Base-by-base conservation (phyloP, 1,139 yeast genomes). In the Diutina neorugosa region DNA sequence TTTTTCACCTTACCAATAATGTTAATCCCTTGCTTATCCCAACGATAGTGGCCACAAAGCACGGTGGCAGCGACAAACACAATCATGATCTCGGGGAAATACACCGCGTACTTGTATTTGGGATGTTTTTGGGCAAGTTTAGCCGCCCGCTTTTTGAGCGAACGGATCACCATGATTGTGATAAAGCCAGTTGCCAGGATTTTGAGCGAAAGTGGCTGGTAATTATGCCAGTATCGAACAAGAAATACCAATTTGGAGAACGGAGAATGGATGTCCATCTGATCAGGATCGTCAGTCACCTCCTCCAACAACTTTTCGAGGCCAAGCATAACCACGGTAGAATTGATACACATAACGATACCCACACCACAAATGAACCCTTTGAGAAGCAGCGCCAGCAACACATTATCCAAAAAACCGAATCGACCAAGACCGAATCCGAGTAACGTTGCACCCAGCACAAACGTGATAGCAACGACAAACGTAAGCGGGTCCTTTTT, bases 311-410 rank as follows among this genome's bases (percentile, higher is more conserved):
- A 58, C 4, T 71, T 72, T 54, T 66, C 70, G 44, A 93, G 69
- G 0, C 96, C 96, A 49, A 91, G 67, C 65, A 85, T 86, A 5
- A 84, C 79, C 18, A 90, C 80, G 21, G 79, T 62, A 2, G 96
- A 85, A 62, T 87, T 90, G 52, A 89, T 77, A 19, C 89, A 74
- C 93, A 93, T 91, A 9, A 91, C 91, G 18, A 88, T 64, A 12
- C 97, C 98, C n/a, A 93, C 95, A 0, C 96, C 96, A 51, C 93
- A 80, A 46, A 93, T 87, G 64, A 93, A 93, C 0, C 98, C 98
- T 59, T 94, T 78, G 34, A 93, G 71, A 44, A 93, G 71, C 0
- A 96, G 84, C 11, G 89, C 85, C 55, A 94, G 84, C 54, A 93
- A 73, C 0, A 93, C 91, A 57, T 89, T 88, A 61, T 93, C 97